Evolutionary conservation across 805 yeast species (phyloP).

Genomic region (Ogataea pilisensis): DNA sequence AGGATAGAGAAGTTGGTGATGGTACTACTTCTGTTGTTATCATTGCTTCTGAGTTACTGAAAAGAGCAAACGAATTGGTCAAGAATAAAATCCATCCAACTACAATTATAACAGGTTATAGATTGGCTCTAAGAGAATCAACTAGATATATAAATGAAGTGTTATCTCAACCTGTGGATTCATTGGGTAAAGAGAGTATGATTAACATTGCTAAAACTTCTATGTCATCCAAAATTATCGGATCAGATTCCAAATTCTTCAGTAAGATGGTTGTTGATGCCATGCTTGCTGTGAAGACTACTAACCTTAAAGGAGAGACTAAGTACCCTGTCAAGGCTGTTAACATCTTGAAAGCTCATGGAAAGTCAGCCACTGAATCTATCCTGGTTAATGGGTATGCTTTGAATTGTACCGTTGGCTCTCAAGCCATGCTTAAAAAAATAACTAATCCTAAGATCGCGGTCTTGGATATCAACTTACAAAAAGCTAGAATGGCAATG

Average conservation of each 20-base stretch:
- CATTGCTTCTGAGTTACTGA: constrained; percentile 87
- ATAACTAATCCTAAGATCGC: constrained; percentile 76
- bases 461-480: constrained; percentile 85
- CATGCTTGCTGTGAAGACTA: constrained; percentile 88
- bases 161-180: constrained; percentile 73
- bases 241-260: constrained; percentile 88
- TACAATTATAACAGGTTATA: constrained; percentile 93
- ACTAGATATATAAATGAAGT: constrained; percentile 81
- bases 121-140: constrained; percentile 91
- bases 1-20: constrained; percentile 97
- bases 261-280: constrained; percentile 91
- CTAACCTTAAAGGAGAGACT: constrained; percentile 79
- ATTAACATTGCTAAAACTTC: constrained; percentile 93
- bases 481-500: constrained; percentile 95
- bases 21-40: constrained; percentile 98
- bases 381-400: constrained; percentile 91
- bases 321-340: constrained; percentile 97
- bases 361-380: constrained; percentile 87
- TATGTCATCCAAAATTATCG: constrained; percentile 95
- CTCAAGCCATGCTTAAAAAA: constrained; percentile 89
- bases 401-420: constrained; percentile 92
- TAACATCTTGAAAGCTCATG: constrained; percentile 93
- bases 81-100: constrained; percentile 96
- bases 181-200: constrained; percentile 77
- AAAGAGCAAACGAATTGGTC: constrained; percentile 90